These are phyloP conservation scores for Salix suchowensis DNA, from an alignment of 345 rosid genomes.

Conservation along the genomic window DNA sequence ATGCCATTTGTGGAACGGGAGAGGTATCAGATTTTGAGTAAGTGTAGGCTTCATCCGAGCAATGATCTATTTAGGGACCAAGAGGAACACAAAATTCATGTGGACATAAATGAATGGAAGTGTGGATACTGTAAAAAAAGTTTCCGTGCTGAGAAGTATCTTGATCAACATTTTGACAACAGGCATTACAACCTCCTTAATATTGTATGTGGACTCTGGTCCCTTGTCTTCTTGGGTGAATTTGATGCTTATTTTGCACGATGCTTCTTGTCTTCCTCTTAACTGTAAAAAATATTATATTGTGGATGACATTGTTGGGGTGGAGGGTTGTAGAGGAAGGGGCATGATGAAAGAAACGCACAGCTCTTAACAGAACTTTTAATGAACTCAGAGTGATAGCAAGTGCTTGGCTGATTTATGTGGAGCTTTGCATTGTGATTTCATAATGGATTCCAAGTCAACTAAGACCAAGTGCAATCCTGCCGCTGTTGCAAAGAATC, in stretches of 20 bases:
- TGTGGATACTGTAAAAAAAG: slow-evolving; percentile 96
- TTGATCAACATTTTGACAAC: slow-evolving; percentile 76
- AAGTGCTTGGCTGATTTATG: slow-evolving; percentile 94
- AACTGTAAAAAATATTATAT: too few species aligned
- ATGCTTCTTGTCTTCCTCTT: background rate
- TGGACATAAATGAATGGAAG: slow-evolving; percentile 72
- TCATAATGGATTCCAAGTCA: slow-evolving; percentile 51
- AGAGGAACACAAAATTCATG: slow-evolving; percentile 76
- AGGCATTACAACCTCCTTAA: slow-evolving; percentile 79
- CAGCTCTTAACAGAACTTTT: background rate
- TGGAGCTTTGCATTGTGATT: slow-evolving; percentile 96
- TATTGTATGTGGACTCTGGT: slow-evolving; percentile 51
- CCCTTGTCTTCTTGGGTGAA: slow-evolving; percentile 16
- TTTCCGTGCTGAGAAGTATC: slow-evolving; percentile 72
- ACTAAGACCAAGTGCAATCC: slow-evolving; percentile 75
- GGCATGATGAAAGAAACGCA: background rate
- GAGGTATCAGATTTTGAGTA: slow-evolving; percentile 45
- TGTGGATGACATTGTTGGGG: too few species aligned
- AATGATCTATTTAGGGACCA: slow-evolving; percentile 86
- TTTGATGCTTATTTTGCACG: slow-evolving; percentile 1
- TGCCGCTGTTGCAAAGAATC: slow-evolving; percentile 78
- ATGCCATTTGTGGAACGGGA: slow-evolving; percentile 82
- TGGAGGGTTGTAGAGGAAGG: background rate
- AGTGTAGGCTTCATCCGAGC: slow-evolving; percentile 77
- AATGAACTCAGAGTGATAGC: slow-evolving; percentile 51